Evolutionary conservation across 2,329 filamentous ascomycete species (phyloP).

Genomic region (Tolypocladium pustulatum): DNA sequence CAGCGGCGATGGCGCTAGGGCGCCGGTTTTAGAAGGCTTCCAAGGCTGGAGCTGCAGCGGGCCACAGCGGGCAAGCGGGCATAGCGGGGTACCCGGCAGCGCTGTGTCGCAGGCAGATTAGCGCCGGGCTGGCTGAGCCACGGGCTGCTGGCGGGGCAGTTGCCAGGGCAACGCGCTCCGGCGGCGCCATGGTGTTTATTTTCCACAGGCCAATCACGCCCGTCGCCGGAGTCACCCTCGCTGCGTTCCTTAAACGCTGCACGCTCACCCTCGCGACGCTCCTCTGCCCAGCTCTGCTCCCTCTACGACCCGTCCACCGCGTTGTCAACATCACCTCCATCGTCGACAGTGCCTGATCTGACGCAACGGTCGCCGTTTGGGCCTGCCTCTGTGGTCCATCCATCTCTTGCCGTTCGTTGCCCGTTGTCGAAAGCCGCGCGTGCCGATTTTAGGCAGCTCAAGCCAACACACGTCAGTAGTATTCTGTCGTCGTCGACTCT

Average conservation of each 20-base stretch:
- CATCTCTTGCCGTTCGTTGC: background rate
- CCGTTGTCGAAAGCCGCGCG: background rate
- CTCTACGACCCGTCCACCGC: background rate
- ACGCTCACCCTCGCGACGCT: background rate
- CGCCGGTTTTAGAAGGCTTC: background rate
- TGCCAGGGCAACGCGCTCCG: background rate
- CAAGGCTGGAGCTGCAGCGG: background rate
- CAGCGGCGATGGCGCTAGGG: background rate
- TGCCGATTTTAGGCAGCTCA: background rate
- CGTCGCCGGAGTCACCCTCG: background rate
- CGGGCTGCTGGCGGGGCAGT: background rate
- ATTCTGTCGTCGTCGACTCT: background rate
- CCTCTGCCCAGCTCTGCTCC: background rate
- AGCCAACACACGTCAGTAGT: background rate
- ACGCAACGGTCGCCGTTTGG: slow-evolving; percentile 1
- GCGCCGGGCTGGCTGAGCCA: background rate
- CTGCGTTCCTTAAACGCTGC: slow-evolving; percentile 2
- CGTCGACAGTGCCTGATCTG: background rate
- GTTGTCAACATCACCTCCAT: background rate
- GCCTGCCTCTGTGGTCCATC: background rate
- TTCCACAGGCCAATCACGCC: slow-evolving; percentile 2
- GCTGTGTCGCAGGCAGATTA: background rate
- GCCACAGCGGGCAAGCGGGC: background rate
- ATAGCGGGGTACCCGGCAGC: background rate
- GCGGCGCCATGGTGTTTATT: slow-evolving; percentile 1